A percentile compares a stretch with the other conserved stretches of the same genome.
Conservation (phyloP, 352 stramenopile species). For the Phytophthora agathidicida region DNA sequence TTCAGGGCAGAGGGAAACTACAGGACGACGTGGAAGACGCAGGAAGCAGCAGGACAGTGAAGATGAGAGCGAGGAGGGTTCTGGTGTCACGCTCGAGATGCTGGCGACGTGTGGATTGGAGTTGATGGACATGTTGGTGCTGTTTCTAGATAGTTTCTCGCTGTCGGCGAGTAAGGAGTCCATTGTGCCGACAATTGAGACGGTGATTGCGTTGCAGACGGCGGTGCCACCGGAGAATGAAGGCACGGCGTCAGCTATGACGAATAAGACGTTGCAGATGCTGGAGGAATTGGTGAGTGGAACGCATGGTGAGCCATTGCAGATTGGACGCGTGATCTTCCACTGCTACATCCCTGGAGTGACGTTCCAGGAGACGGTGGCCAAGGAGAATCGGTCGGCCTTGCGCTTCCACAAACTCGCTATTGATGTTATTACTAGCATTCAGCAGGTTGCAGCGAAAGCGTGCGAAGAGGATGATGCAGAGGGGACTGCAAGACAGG, state of each 20-base stretch:
- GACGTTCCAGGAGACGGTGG: slow-evolving; percentile 67
- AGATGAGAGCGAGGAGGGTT: slow-evolving; percentile 38
- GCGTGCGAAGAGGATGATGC: slow-evolving; percentile 33
- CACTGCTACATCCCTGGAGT: slow-evolving; percentile 79
- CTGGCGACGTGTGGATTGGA: slow-evolving; percentile 60
- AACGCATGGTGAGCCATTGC: slow-evolving; percentile 55
- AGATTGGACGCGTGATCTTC: slow-evolving; percentile 63
- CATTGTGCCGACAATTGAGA: slow-evolving; percentile 78
- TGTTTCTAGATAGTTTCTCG: slow-evolving; percentile 66
- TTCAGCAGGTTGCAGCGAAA: slow-evolving; percentile 34
- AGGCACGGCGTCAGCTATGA: slow-evolving; percentile 40
- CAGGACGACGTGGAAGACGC: slow-evolving; percentile 11
- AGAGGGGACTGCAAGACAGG: slow-evolving; percentile 32
- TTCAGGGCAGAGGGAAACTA: slow-evolving; percentile 5
- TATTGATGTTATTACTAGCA: slow-evolving; percentile 53
- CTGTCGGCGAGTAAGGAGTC: slow-evolving; percentile 74
- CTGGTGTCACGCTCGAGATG: slow-evolving; percentile 34
- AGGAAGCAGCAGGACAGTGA: slow-evolving; percentile 28
- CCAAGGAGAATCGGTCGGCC: slow-evolving; percentile 53
- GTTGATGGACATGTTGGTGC: slow-evolving; percentile 61
- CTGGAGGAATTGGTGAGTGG: slow-evolving; percentile 52
- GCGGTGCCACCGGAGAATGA: slow-evolving; percentile 41
- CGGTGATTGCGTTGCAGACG: slow-evolving; percentile 66
- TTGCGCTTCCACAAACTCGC: slow-evolving; percentile 75
- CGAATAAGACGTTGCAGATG: slow-evolving; percentile 47